phyloP scores from a whole-genome alignment of 1,284 basidiomycete genomes.

The Ustilago vetiveriae region DNA sequence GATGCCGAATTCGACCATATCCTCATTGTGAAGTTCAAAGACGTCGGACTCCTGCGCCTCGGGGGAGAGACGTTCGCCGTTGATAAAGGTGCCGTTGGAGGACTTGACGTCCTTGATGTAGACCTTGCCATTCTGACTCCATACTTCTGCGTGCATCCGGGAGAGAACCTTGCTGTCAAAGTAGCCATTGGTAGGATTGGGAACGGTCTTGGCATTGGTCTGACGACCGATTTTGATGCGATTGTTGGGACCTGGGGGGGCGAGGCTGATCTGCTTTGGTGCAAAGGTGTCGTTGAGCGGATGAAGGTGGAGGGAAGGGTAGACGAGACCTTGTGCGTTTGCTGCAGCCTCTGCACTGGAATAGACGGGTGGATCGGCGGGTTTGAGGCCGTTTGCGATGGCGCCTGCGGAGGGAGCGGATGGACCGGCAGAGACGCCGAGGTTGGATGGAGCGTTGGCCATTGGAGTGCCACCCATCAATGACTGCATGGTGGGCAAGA shows the following conservation, averaged over 20 bases:
- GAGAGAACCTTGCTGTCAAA: constrained; percentile 97
- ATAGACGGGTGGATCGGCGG: constrained; percentile 11
- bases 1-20: constrained; percentile 96
- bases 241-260: constrained; percentile 69
- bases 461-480: constrained; percentile 48
- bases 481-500: constrained; percentile 34
- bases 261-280: constrained; percentile 91
- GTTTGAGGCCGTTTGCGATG: constrained; percentile 25
- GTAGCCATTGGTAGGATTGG: constrained; percentile 92
- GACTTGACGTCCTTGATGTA: constrained; percentile 98
- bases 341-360: constrained; percentile 37
- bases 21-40: constrained; percentile 91
- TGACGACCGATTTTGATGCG: constrained; percentile 95
- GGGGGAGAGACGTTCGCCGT: constrained; percentile 86
- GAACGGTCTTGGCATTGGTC: constrained; percentile 94
- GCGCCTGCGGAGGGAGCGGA: constrained; percentile 5
- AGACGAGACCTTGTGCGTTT: constrained; percentile 54
- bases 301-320: constrained; percentile 73
- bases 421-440: constrained; percentile 38
- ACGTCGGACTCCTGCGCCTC: constrained; percentile 93
- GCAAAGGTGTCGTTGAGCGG: constrained; percentile 95
- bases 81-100: constrained; percentile 98
- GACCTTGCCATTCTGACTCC: constrained; percentile 84
- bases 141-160: constrained; percentile 95
- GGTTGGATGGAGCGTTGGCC: constrained; percentile 50